phyloP scores from a whole-genome alignment of 78 protist genomes.

The Chrysochromulina tobinii region DNA sequence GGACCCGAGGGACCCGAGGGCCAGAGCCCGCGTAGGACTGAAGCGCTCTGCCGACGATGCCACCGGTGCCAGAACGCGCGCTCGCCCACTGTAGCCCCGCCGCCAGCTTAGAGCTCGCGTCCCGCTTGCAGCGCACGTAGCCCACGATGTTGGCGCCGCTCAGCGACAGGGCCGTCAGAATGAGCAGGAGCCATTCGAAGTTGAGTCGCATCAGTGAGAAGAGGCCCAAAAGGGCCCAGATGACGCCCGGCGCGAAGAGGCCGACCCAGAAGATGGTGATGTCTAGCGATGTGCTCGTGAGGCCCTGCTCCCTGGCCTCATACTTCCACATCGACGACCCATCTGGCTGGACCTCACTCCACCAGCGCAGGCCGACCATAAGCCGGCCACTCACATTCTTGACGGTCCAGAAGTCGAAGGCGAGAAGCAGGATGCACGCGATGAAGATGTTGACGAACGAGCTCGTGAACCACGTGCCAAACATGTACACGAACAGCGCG shows the following conservation, averaged over 20 bases:
- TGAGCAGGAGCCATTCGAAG: slow-evolving; percentile 7
- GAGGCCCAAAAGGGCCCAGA: background rate
- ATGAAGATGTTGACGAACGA: slow-evolving; percentile 30
- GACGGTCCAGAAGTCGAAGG: slow-evolving; percentile 55
- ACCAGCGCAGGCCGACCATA: slow-evolving; percentile 40
- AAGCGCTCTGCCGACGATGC: background rate
- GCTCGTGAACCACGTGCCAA: background rate
- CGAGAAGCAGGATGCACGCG: slow-evolving; percentile 21
- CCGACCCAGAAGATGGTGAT: background rate
- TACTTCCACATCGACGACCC: background rate
- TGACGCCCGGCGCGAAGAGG: background rate
- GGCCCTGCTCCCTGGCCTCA: background rate
- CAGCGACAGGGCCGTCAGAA: background rate
- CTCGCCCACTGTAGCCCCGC: background rate
- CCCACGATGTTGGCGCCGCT: slow-evolving; percentile 14
- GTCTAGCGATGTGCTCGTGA: background rate
- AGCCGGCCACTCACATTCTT: slow-evolving; percentile 27
- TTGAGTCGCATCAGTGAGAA: background rate
- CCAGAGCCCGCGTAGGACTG: background rate
- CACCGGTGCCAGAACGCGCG: background rate
- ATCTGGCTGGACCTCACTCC: slow-evolving; percentile 41
- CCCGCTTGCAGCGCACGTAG: slow-evolving; percentile 7
- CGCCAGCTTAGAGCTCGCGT: background rate
- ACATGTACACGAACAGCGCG: background rate
- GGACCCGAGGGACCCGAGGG: background rate